Percentiles rank a stretch among this genome's conserved stretches.
phyloP scores from a whole-genome alignment of 2,329 filamentous ascomycete genomes.

The Pseudopyricularia javanii region DNA sequence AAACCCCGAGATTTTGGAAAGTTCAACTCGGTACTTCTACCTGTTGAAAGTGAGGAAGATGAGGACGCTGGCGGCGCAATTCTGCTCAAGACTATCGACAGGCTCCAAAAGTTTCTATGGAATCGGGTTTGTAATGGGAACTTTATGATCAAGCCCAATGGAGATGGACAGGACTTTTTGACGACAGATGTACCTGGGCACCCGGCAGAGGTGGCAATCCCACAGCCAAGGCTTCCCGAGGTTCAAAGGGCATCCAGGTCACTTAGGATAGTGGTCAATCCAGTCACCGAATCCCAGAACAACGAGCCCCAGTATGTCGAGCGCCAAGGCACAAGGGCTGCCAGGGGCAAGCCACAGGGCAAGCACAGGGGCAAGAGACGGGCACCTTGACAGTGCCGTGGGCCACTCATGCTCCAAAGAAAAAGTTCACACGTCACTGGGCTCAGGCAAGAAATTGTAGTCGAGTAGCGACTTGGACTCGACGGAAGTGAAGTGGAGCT shows the following conservation, averaged over 20 bases:
- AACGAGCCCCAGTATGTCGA: background rate
- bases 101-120: background rate
- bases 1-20: slow-evolving; percentile 8
- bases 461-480: background rate
- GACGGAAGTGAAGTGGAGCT: background rate
- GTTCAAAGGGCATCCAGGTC: background rate
- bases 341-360: background rate
- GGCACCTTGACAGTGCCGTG: background rate
- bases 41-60: background rate
- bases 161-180: background rate
- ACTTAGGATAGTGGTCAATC: background rate
- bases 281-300: no score
- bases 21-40: slow-evolving; percentile 4
- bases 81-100: background rate
- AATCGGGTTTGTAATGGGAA: background rate
- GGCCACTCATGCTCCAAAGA: background rate
- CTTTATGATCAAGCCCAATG: background rate
- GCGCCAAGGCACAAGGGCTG: background rate
- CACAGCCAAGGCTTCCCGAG: background rate
- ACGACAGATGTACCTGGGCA: background rate
- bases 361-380: background rate
- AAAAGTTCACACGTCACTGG: no score
- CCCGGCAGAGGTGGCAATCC: background rate
- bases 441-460: background rate
- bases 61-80: background rate